Evolutionary conservation across 495 filamentous ascomycete species (phyloP).

Genomic region (Podospora pseudoanserina): DNA sequence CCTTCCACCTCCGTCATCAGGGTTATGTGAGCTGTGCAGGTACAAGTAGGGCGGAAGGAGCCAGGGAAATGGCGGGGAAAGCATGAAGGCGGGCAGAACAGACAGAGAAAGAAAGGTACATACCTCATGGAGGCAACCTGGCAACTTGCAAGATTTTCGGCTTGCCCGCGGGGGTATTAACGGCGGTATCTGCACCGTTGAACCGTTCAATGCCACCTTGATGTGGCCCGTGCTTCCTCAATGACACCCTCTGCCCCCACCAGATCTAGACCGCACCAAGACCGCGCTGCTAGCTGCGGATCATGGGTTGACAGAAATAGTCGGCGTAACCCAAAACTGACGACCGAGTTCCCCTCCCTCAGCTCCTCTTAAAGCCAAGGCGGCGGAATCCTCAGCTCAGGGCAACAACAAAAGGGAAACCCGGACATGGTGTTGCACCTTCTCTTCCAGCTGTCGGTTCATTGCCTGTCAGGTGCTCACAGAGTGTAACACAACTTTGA

Average conservation of each 20-base stretch:
- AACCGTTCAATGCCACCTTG: not conserved
- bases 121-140: not conserved
- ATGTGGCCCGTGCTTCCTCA: not conserved
- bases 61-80: too few species aligned
- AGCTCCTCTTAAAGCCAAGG: not conserved
- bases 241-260: not conserved
- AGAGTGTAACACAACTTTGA: not conserved
- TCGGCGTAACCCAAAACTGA: not conserved
- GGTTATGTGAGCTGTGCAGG: not conserved
- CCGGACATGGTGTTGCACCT: not conserved
- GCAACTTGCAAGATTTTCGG: not conserved
- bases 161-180: not conserved
- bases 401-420: not conserved
- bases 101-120: too few species aligned
- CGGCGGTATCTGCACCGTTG: not conserved
- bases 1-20: too few species aligned
- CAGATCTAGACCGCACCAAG: not conserved
- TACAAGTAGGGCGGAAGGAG: too few species aligned
- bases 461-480: not conserved
- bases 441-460: not conserved
- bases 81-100: too few species aligned
- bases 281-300: not conserved
- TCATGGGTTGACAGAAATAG: not conserved
- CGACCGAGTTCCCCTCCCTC: not conserved
- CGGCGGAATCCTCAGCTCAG: not conserved